phyloP scores from a whole-genome alignment of 306 rosid genomes.

The Abrus pulchellus region DNA sequence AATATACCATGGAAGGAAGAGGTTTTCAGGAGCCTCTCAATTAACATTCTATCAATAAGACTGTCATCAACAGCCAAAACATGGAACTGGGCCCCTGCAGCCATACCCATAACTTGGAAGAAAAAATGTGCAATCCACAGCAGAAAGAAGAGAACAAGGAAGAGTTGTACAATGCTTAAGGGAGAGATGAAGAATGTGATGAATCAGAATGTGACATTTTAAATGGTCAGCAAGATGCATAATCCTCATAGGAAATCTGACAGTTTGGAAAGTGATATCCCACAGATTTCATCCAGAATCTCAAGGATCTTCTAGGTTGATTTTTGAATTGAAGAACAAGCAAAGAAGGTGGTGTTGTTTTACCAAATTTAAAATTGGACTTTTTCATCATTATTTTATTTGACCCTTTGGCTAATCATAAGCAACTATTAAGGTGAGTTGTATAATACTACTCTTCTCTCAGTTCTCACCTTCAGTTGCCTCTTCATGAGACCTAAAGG shows the following conservation, averaged over 20 bases:
- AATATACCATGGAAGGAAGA: slow-evolving; percentile 84
- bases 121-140: background rate
- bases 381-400: slow-evolving; percentile 44
- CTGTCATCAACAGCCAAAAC: slow-evolving; percentile 96
- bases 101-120: slow-evolving; percentile 60
- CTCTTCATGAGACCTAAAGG: slow-evolving; percentile 43
- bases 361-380: slow-evolving; percentile 41
- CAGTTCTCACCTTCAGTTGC: background rate
- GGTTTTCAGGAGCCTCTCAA: slow-evolving; percentile 84
- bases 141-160: slow-evolving; percentile 20
- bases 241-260: slow-evolving; percentile 68
- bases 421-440: slow-evolving; percentile 44
- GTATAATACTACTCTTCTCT: background rate
- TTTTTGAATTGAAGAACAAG: slow-evolving; percentile 64
- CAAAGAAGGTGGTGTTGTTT: slow-evolving; percentile 64
- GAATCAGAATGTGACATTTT: slow-evolving; percentile 55
- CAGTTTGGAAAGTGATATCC: slow-evolving; percentile 83
- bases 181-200: background rate
- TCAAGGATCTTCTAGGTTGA: slow-evolving; percentile 68
- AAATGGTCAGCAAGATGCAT: slow-evolving; percentile 60
- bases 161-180: background rate
- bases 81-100: slow-evolving; percentile 70
- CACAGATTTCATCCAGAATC: slow-evolving; percentile 77
- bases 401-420: slow-evolving; percentile 48
- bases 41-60: slow-evolving; percentile 77